Conservation (phyloP, 23 red algal genomes). For the Gracilariopsis chorda region DNA sequence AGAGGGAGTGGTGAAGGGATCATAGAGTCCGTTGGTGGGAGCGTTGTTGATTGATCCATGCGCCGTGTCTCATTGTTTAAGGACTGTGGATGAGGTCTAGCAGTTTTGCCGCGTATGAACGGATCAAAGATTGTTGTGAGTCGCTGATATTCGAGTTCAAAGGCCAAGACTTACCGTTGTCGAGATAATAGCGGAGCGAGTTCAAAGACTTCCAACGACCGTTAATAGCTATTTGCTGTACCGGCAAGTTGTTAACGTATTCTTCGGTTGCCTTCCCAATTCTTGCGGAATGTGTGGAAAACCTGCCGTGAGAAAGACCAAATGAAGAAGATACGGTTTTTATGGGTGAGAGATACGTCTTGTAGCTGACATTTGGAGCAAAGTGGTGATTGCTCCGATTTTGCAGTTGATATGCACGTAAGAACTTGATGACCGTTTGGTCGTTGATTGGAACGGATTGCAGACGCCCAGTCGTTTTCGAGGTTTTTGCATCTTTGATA, state of each 20-base stretch:
- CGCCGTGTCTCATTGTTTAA: no score
- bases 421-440: not conserved
- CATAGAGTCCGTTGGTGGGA: no score
- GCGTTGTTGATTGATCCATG: no score
- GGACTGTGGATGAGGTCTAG: no score
- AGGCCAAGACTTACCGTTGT: conserved; percentile 11
- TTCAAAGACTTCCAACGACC: conserved; percentile 12
- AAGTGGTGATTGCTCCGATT: no score
- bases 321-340: no score
- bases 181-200: not conserved
- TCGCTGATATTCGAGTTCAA: not conserved
- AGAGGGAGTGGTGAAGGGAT: no score
- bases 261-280: conserved; percentile 16
- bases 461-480: not conserved
- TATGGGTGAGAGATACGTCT: no score
- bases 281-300: not conserved
- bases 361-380: no score
- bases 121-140: no score
- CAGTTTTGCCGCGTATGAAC: no score
- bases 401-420: no score
- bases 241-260: not conserved
- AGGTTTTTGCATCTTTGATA: not conserved
- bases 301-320: not conserved
- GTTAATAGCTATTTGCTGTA: conserved; percentile 6
- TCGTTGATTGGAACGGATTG: not conserved